A percentile compares a stretch with the other conserved stretches of the same genome.
Evolutionary conservation across 2,329 filamentous ascomycete genomes (phyloP).

Genomic region (Chalaropsis thielavioides): DNA sequence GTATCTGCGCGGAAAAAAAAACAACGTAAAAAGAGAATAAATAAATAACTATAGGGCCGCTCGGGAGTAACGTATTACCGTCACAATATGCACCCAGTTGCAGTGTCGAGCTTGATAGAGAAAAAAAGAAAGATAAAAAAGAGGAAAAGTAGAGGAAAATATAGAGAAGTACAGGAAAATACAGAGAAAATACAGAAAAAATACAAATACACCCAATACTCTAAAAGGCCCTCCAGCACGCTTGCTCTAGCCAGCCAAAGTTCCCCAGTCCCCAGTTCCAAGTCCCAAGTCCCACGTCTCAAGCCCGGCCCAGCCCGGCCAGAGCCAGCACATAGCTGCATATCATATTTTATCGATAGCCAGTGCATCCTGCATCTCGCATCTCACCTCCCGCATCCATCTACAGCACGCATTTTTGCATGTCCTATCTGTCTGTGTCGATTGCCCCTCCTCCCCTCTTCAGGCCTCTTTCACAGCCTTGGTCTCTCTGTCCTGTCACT

Average conservation of each 20-base stretch:
- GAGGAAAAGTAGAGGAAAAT: no score
- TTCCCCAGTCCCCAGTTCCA: no score
- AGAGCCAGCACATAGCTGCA: slow-evolving; percentile 5
- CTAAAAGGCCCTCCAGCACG: neutral
- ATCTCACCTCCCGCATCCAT: neutral
- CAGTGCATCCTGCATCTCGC: neutral
- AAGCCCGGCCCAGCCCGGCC: no score
- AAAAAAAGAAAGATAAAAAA: neutral
- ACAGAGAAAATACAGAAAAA: no score
- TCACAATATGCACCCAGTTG: neutral
- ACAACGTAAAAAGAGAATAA: neutral
- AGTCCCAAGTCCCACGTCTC: no score
- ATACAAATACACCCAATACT: no score
- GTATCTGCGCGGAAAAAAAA: neutral
- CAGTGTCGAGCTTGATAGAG: neutral
- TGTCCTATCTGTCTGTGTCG: neutral
- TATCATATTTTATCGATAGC: neutral
- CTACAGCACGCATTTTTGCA: neutral
- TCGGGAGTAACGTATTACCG: slow-evolving; percentile 3
- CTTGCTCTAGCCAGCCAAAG: no score
- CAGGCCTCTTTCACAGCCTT: neutral
- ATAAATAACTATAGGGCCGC: neutral
- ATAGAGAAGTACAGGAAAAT: no score
- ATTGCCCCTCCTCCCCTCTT: neutral
- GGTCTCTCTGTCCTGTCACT: neutral